Evolutionary conservation across 495 filamentous ascomycete species (phyloP), one percentile per base, ranked within the genome.

Genomic region (Hypoxylon crocopeplum): DNA sequence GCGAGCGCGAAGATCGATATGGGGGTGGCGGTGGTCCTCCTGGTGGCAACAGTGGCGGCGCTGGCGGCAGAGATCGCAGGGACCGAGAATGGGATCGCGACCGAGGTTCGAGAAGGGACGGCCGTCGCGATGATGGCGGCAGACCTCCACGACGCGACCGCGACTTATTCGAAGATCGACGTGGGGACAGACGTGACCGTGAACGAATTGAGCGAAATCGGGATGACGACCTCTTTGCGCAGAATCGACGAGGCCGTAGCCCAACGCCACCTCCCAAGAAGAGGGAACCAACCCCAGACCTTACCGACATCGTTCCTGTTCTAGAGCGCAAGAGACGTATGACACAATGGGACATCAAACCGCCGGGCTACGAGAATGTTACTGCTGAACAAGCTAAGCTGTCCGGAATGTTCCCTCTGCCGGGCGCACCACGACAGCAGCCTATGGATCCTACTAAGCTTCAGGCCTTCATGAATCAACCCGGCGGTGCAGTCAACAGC

Each of bases 281-380:
- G 82, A 87, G 87, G 68, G 94, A 98, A 72, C 90, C 93, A 17
- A 98, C 94, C 0, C 95, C 94, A 19, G 95, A 99, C 74, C 78
- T 99, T 70, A 96, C 93, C 55, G 87, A 96, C 65, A 78, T 91
- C 53, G 77, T 86, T 20, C 84, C 91, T 7, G 78, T 99, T 47
- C 77, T 89, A 47, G 85, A 91, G 62, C 86, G 93, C 50, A 92
- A 90, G 80, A 86, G 94, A 63, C 86, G 94, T 48, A 75, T 98
- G 78, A 97, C 92, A 22, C 96, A 98, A 72, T 99, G 94, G 94
- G 94, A 99, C 71, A 96, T 99, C 72, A 99, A 98, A 78, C 94
- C 94, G 10, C 91, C 91, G 16, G 93, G 94, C 22, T 99, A 99
- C 67, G 94, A 98, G 73, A 97, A 96, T 76, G 94, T 99, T 56